phyloP scores from a whole-genome alignment of 139 green algal species.

The Mesostigma viride region DNA sequence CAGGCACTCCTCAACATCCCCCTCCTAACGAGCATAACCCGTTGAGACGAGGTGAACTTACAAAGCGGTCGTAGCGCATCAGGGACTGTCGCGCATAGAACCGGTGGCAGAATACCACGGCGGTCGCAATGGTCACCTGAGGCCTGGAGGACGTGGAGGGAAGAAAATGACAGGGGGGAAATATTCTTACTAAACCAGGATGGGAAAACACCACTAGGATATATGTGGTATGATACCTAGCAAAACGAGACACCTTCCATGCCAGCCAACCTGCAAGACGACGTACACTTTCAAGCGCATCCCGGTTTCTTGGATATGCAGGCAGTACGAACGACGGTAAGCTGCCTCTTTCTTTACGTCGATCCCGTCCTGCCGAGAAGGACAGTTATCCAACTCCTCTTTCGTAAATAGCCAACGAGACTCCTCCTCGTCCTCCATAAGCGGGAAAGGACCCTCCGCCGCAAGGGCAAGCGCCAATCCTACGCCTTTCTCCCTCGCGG shows the following conservation, averaged over 20 bases:
- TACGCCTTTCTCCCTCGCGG: too few relatives aligned
- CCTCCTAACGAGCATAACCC: neutral
- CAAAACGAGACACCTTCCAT: neutral
- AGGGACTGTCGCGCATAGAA: slow-evolving; percentile 32
- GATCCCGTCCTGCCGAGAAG: slow-evolving; percentile 24
- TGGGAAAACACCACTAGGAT: neutral
- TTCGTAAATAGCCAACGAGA: slow-evolving; percentile 18
- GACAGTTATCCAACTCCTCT: slow-evolving; percentile 23
- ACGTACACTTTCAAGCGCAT: slow-evolving; percentile 28
- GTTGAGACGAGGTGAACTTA: slow-evolving; percentile 12
- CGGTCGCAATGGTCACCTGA: slow-evolving; percentile 30
- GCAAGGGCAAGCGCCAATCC: too few relatives aligned
- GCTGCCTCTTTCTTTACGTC: slow-evolving; percentile 16
- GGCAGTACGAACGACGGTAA: slow-evolving; percentile 21
- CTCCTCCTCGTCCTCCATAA: too few relatives aligned
- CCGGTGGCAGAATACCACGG: slow-evolving; percentile 33
- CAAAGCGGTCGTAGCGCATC: slow-evolving; percentile 23
- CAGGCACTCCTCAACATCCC: too few relatives aligned
- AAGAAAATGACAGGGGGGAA: slow-evolving; percentile 4
- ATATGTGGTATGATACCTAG: neutral
- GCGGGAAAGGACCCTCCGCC: too few relatives aligned
- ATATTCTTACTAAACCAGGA: neutral
- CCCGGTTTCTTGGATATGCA: slow-evolving; percentile 23
- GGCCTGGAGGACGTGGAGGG: slow-evolving; percentile 12
- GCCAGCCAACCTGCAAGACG: neutral